phyloP scores from a whole-genome alignment of 805 yeast genomes.

The Scheffersomyces stipitis region DNA sequence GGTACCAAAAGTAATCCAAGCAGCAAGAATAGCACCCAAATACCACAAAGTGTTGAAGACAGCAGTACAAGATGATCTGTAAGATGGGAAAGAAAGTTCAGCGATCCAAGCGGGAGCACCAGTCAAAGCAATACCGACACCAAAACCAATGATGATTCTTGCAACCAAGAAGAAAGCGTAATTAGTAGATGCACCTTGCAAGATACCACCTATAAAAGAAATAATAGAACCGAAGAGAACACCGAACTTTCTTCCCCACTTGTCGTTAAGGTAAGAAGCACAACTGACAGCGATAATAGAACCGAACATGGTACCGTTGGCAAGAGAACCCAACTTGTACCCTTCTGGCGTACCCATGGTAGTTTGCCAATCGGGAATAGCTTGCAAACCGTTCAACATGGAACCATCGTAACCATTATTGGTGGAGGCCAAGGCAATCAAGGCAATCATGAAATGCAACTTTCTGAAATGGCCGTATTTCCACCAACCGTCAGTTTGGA shows the following conservation, averaged over 20 bases:
- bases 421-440: conserved; percentile 44
- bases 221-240: conserved; percentile 21
- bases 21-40: conserved; percentile 14
- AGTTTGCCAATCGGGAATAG: conserved; percentile 37
- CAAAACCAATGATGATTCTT: conserved; percentile 15
- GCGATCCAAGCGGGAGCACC: conserved; percentile 15
- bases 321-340: conserved; percentile 14
- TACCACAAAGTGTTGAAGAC: conserved; percentile 16
- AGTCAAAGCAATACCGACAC: conserved; percentile 8
- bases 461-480: conserved; percentile 34
- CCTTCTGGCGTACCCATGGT: conserved; percentile 25
- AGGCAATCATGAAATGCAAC: conserved; percentile 35
- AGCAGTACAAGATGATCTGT: conserved; percentile 13
- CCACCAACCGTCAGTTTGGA: conserved; percentile 22
- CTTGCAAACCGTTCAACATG: conserved; percentile 49
- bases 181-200: conserved; percentile 14
- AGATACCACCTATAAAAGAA: conserved; percentile 25
- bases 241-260: conserved; percentile 36
- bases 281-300: conserved; percentile 25
- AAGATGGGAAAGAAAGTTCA: conserved; percentile 15
- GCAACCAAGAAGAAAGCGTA: conserved; percentile 13
- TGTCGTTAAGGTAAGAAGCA: conserved; percentile 30
- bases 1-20: conserved; percentile 16
- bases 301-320: conserved; percentile 32
- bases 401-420: conserved; percentile 26